Evolutionary conservation across 805 yeast genomes (phyloP), one percentile per base, ranked within the genome.

Genomic region (Ogataea nonfermentans): DNA sequence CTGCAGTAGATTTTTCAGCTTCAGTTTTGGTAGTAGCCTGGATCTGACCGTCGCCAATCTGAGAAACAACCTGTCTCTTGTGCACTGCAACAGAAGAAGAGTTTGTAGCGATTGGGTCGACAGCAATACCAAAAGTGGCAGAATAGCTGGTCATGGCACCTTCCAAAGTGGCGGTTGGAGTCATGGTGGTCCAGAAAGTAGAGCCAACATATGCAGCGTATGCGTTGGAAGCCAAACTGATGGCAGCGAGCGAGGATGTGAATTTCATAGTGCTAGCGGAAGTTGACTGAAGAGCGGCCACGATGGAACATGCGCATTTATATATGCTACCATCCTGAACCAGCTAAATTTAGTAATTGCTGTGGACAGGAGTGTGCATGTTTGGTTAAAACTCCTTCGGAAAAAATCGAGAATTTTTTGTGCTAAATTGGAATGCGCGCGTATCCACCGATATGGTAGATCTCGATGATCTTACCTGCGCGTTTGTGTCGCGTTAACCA

Each of bases 141-240:
- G 44, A 69, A 39, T 76, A 79, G 48, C 74, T 76, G 38, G 86
- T 78, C 35, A 68, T 49, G 43, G 49, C 59, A 56, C 77, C 77
- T 6, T 73, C 42, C 47, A 73, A 73, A 36, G 73, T 59, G 29
- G 72, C 73, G 32, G 65, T 32, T 47, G 90, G 88, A 24, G 86
- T 79, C 62, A 81, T 70, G 39, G 85, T 78, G 44, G 81, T 61
- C 82, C 82, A 81, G 51, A 77, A 73, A 37, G 74, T 78, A 41
- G 76, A 58, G 48, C 81, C 81, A 46, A 77, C 73, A 50, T 70
- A 69, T 43, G 84, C 84, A 41, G 80, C 79, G 35, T 68, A 42
- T 24, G 76, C 68, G 20, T 68, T 44, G 26, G 74, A 56, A 31
- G 69, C 67, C 34, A 76, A 53, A 43, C 74, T 62, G 34, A 70